Percentiles rank a stretch among this genome's conserved stretches.
phyloP scores from a whole-genome alignment of 768 basidiomycete genomes.

The Mycena belliarum region DNA sequence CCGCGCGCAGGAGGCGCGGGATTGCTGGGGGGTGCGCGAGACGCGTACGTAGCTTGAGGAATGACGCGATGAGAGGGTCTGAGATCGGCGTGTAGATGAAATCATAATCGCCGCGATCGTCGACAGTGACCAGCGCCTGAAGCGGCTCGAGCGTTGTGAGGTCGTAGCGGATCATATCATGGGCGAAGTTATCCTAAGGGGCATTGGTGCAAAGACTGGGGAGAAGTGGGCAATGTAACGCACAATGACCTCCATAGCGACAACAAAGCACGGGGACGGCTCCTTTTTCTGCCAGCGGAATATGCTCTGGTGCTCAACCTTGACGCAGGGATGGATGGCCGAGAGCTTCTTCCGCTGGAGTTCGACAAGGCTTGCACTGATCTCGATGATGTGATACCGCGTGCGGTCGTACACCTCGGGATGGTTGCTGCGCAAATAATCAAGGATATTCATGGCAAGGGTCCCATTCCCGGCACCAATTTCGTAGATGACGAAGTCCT shows the following conservation, averaged over 20 bases:
- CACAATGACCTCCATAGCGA: conserved; percentile 95
- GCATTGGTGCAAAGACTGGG: not conserved
- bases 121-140: conserved; percentile 81
- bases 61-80: conserved; percentile 82
- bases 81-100: conserved; percentile 80
- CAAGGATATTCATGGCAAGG: conserved; percentile 84
- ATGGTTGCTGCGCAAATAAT: conserved; percentile 72
- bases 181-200: conserved; percentile 89
- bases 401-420: conserved; percentile 94
- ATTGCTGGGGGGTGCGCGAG: conserved; percentile 61
- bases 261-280: conserved; percentile 84
- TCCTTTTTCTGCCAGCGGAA: conserved; percentile 82
- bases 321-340: conserved; percentile 64
- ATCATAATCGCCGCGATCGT: conserved; percentile 79
- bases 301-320: conserved; percentile 73
- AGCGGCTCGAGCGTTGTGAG: conserved; percentile 75
- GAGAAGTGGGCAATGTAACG: conserved; percentile 28
- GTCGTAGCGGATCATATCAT: conserved; percentile 93
- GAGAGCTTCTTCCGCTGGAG: conserved; percentile 70
- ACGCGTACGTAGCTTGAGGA: conserved; percentile 66
- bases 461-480: conserved; percentile 98
- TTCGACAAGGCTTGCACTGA: conserved; percentile 75
- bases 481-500: conserved; percentile 95
- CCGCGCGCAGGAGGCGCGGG: conserved; percentile 53
- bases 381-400: conserved; percentile 93